These are phyloP conservation scores for Boletellus emodensis DNA, from an alignment of 768 basidiomycete genomes.

Conservation along the genomic window DNA sequence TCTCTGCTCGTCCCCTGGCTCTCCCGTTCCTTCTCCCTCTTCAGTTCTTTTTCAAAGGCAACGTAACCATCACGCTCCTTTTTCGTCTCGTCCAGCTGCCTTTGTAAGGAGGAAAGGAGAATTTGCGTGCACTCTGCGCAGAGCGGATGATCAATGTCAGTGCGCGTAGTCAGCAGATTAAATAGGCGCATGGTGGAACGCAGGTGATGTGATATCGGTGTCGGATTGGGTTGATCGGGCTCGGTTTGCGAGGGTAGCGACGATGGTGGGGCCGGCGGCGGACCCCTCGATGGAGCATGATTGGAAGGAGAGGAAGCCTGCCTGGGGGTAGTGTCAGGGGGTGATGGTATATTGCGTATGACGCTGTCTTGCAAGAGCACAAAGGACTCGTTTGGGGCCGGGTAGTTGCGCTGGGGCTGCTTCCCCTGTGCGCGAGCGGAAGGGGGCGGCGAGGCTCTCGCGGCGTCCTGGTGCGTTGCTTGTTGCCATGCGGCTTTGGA, in stretches of 20 bases:
- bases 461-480: constrained; percentile 40
- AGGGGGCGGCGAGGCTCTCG: constrained; percentile 35
- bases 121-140: constrained; percentile 93
- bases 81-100: constrained; percentile 84
- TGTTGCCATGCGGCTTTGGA: constrained; percentile 64
- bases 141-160: constrained; percentile 87
- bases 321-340: constrained; percentile 42
- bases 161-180: constrained; percentile 69
- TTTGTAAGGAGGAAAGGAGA: constrained; percentile 68
- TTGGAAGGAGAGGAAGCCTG: constrained; percentile 38
- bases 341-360: constrained; percentile 63
- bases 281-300: constrained; percentile 21
- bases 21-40: constrained; percentile 76
- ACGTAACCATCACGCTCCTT: constrained; percentile 91
- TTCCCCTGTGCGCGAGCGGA: constrained; percentile 59
- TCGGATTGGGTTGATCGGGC: constrained; percentile 55
- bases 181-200: constrained; percentile 72
- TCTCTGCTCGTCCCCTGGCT: constrained; percentile 55
- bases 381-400: constrained; percentile 81
- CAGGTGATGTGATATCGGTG: constrained; percentile 74
- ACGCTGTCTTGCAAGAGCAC: constrained; percentile 85
- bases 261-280: constrained; percentile 23
- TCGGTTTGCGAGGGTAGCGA: constrained; percentile 38
- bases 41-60: constrained; percentile 85
- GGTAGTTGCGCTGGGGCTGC: constrained; percentile 50